Evolutionary conservation across 768 basidiomycete genomes (phyloP), one percentile per base, ranked within the genome.

Genomic region (Naganishia antarctica): DNA sequence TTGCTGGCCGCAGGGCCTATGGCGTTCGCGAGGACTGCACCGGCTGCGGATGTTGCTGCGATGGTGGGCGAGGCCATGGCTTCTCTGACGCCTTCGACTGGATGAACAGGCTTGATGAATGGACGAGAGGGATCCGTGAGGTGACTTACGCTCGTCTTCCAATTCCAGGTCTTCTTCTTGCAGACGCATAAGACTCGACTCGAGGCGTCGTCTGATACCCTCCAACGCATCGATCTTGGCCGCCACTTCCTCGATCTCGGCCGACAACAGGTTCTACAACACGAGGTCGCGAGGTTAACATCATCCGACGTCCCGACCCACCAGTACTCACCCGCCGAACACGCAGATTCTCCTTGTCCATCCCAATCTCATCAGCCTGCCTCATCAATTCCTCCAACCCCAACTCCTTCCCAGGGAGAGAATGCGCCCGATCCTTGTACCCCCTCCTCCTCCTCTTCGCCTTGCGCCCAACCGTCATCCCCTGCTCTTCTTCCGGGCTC

Each of bases 111-210:
- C 46, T 40, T 28, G 46, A 41, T 40, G 8, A 40, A 40, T n/a
- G n/a, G 37, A 40, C 37, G 37, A 8, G 16, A 16, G 23, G 45
- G 13, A 26, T 9, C 53, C 41, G 32, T 57, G 66, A 47, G 29
- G 4, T 4, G 12, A 82, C 90, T 71, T 71, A 93, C 91, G 78
- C 79, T 99, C 94, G 66, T 96, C 94, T 71, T 96, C 91, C n/a
- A 99, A 80, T 73, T 97, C 94, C 25, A 99, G 80, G 67, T 96
- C 93, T 70, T 98, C 94, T 74, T 99, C 94, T 63, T 93, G 89
- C 48, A 97, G 75, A 74, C 84, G 88, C 32, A 98, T 79, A 7
- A 99, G 80, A 72, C 90, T 87, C 45, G 85, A 82, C 72, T 92
- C 89, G 26, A 98, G 80, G 68, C 87, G 87, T 9, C 83, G 81